Conservation (phyloP, 371 early-diverging fungal genomes). For the Actinomortierella ambigua region DNA sequence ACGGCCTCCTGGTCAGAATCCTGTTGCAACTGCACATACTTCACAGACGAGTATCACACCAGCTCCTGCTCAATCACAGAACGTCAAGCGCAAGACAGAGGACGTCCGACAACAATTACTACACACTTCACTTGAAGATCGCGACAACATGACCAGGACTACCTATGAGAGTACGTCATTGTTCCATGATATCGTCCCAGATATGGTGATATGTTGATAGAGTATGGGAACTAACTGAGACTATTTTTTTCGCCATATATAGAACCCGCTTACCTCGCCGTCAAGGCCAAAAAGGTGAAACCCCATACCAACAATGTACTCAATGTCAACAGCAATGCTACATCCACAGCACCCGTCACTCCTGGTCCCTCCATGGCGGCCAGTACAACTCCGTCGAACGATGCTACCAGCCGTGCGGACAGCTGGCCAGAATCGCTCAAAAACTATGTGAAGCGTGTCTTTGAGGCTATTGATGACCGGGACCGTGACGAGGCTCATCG, state of each 20-base stretch:
- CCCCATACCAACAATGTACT: slow-evolving; percentile 38
- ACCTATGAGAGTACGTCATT: slow-evolving; percentile 22
- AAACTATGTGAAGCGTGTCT: slow-evolving; percentile 66
- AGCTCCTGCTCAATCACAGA: not conserved
- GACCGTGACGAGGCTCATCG: slow-evolving; percentile 57
- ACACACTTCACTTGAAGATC: slow-evolving; percentile 13
- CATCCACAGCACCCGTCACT: slow-evolving; percentile 1
- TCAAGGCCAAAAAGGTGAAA: slow-evolving; percentile 43
- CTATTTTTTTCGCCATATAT: not conserved
- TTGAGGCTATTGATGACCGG: slow-evolving; percentile 54
- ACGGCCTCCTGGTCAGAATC: slow-evolving; percentile 8
- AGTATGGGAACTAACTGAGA: too few species aligned
- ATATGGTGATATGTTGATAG: too few species aligned
- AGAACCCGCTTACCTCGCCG: slow-evolving; percentile 44
- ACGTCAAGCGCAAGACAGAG: slow-evolving; percentile 4
- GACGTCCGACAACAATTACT: slow-evolving; percentile 14
- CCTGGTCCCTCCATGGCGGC: not conserved
- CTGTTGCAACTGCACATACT: not conserved
- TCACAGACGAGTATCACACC: too few species aligned
- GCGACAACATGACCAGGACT: slow-evolving; percentile 13
- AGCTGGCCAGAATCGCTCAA: slow-evolving; percentile 48
- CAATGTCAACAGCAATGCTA: slow-evolving; percentile 15
- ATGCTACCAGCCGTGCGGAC: not conserved
- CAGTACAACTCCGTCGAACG: not conserved
- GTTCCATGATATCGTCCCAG: too few species aligned